A percentile compares a stretch with the other conserved stretches of the same genome.
Evolutionary conservation across 208 protist species (phyloP).

Genomic region (Vickermania ingenoplastis): DNA sequence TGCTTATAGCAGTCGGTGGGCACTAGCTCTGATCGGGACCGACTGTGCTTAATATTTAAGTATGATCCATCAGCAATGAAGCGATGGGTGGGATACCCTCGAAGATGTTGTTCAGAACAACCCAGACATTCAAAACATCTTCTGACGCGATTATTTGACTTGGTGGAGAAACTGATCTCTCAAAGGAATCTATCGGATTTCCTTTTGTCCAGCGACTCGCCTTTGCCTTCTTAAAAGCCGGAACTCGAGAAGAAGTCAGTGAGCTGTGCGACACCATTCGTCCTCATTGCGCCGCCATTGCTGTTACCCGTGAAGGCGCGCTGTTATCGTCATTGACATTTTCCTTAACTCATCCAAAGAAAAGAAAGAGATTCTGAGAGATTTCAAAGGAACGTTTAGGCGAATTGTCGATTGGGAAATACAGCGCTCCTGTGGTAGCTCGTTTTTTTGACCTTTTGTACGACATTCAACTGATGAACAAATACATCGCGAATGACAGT

Average conservation of each 20-base stretch:
- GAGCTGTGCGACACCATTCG: constrained; percentile 81
- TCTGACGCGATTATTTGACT: constrained; percentile 70
- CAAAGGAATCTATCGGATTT: constrained; percentile 72
- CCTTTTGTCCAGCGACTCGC: constrained; percentile 82
- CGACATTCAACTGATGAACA: constrained; percentile 72
- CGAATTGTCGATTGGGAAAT: constrained; percentile 66
- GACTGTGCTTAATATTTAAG: constrained; percentile 80
- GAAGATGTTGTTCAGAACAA: constrained; percentile 58
- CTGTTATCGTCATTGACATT: constrained; percentile 74
- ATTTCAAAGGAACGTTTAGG: constrained; percentile 54
- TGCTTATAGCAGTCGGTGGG: constrained; percentile 75
- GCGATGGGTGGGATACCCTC: constrained; percentile 75
- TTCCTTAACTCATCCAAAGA: constrained; percentile 66
- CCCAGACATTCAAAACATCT: constrained; percentile 55
- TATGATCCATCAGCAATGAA: constrained; percentile 80
- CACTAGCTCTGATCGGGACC: constrained; percentile 50
- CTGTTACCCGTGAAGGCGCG: constrained; percentile 58
- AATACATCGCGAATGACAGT: constrained; percentile 71
- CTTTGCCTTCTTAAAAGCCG: constrained; percentile 49
- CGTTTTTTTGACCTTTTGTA: constrained; percentile 84
- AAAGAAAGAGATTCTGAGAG: constrained; percentile 70
- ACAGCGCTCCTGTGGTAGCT: constrained; percentile 74
- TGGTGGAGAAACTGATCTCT: constrained; percentile 82
- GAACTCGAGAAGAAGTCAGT: constrained; percentile 71
- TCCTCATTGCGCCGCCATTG: constrained; percentile 57